Conservation (phyloP, 441 rosid genomes). For the Adansonia gregorii region DNA sequence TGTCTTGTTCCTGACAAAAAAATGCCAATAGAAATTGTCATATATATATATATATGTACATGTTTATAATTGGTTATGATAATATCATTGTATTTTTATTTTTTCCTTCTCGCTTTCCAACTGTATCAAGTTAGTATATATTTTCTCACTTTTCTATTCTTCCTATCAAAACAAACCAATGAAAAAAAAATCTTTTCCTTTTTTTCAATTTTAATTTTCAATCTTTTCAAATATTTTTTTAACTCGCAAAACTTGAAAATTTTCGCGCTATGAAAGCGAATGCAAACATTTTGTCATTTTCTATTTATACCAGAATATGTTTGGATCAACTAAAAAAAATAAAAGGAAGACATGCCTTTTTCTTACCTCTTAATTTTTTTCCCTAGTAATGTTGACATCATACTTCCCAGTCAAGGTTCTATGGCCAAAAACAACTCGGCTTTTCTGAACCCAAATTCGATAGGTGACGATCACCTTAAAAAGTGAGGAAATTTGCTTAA, state of each 20-base stretch:
- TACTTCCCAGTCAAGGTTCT: not conserved
- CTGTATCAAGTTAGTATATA: too few relatives aligned
- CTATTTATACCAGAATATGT: constrained; percentile 4
- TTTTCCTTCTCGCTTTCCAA: too few relatives aligned
- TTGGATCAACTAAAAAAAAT: not conserved
- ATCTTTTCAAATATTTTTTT: not conserved
- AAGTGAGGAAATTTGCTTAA: not conserved
- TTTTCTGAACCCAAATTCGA: not conserved
- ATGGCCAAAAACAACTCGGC: not conserved
- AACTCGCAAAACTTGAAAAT: not conserved
- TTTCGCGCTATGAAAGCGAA: not conserved
- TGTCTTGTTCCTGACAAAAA: too few relatives aligned
- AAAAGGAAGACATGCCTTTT: not conserved
- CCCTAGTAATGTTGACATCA: not conserved
- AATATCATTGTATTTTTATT: too few relatives aligned
- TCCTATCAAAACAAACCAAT: too few relatives aligned
- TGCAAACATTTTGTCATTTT: not conserved
- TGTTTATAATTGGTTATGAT: too few relatives aligned
- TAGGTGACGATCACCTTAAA: not conserved
- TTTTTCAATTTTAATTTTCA: too few relatives aligned
- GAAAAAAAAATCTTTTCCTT: too few relatives aligned
- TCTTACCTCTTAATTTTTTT: not conserved
- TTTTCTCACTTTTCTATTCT: too few relatives aligned
- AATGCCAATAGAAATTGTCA: too few relatives aligned
- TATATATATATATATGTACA: too few relatives aligned